Evolutionary conservation across 2,329 filamentous ascomycete species (phyloP), one percentile per base, ranked within the genome.

Genomic region (Pseudonectria foliicola): DNA sequence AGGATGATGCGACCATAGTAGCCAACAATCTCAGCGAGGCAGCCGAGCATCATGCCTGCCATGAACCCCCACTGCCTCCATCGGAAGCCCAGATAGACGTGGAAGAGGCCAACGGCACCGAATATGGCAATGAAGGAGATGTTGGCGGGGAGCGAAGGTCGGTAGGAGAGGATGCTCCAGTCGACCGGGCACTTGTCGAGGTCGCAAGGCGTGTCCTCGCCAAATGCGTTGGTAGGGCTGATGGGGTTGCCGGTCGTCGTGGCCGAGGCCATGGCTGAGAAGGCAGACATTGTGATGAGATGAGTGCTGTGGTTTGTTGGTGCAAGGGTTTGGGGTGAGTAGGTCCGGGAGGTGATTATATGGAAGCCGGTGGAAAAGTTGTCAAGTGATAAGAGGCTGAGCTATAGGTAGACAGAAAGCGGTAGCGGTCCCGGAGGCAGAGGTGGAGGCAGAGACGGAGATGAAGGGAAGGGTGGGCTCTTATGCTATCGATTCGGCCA

Each of bases 1-100:
- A 79, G 60, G 48, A 77, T 52, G 33, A 82, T 62, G 10, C 80
- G 67, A 3, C 77, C 80, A 2, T 61, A 56, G 43, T 85, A 85
- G 13, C 80, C 80, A 24, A 81, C 49, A 10, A 81, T 66, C 47
- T 81, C 78, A 31, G 66, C 62, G 6, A 70, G 27, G 43, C 70
- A 76, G 29, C 80, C 80, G 13, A 67, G 48, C 6, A 75, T 46
- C 66, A 83, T 75, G 40, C 64, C 67, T 10, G 46, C 43, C 57
- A 66, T 66, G 52, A 70, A 75, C 38, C 61, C 64, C 61, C 66
- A 70, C 15, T 56, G 61, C 45, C 55, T 66, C 66, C 66, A 71
- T 26, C 63, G 53, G 27, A 64, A 29, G 28, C 71, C 71, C n/a
- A 70, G 56, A 29, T 54, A 57, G 25, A 56, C 29, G 38, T 75